Evolutionary conservation across 352 stramenopile genomes (phyloP).

Genomic region (Pythium brassicae): DNA sequence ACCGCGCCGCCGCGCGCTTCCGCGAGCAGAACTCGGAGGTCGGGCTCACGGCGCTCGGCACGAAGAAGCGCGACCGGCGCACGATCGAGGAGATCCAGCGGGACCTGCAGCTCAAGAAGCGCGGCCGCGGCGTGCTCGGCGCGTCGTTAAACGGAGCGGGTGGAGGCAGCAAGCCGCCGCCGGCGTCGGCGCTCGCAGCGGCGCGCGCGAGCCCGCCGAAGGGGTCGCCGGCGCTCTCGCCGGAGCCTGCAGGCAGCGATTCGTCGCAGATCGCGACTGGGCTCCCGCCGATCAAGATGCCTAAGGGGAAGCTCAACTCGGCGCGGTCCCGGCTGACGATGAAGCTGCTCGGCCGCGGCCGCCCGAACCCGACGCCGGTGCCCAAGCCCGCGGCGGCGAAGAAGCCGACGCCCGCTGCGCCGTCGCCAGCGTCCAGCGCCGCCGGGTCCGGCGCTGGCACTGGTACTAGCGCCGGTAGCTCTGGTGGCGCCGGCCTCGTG

Average conservation of each 20-base stretch:
- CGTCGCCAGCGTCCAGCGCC: neutral
- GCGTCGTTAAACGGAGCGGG: conserved; percentile 8
- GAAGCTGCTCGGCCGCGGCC: conserved; percentile 71
- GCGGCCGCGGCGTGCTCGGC: conserved; percentile 13
- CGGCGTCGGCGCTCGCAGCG: conserved; percentile 11
- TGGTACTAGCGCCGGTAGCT: neutral
- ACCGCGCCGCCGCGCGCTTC: conserved; percentile 58
- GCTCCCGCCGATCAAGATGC: conserved; percentile 18
- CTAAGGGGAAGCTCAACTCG: conserved; percentile 69
- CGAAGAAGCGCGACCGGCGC: conserved; percentile 78
- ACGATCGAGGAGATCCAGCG: conserved; percentile 88
- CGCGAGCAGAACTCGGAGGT: conserved; percentile 46
- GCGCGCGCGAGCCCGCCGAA: conserved; percentile 52
- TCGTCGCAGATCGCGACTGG: conserved; percentile 22
- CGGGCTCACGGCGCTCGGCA: conserved; percentile 73
- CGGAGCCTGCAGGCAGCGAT: conserved; percentile 33
- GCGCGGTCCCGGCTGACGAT: conserved; percentile 66
- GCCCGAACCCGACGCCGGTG: conserved; percentile 20
- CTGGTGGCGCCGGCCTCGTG: conserved; percentile 19
- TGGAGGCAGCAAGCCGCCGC: conserved; percentile 1
- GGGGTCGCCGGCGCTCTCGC: conserved; percentile 64
- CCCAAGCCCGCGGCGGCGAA: conserved; percentile 30
- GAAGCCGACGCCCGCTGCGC: conserved; percentile 18
- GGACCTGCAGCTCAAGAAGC: conserved; percentile 71
- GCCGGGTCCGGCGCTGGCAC: conserved; percentile 6